phyloP scores from a whole-genome alignment of 2,329 filamentous ascomycete species.

The Exophiala aquamarina region DNA sequence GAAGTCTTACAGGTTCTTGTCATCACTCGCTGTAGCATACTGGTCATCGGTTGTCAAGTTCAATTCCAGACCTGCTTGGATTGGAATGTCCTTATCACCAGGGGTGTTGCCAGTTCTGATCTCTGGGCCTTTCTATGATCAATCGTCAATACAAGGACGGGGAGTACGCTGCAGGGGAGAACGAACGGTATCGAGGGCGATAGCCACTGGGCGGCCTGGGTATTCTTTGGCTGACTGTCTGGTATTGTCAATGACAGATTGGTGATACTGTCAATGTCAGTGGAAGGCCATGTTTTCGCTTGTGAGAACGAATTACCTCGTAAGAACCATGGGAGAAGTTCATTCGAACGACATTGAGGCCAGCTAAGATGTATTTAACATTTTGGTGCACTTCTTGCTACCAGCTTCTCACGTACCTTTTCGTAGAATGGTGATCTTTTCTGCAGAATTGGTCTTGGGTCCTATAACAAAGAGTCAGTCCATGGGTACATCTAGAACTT shows the following conservation, averaged over 20 bases:
- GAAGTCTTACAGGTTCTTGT: slow-evolving; percentile 80
- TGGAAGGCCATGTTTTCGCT: slow-evolving; percentile 11
- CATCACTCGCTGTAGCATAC: slow-evolving; percentile 80
- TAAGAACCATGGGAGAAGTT: slow-evolving; percentile 97
- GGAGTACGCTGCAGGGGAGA: neutral
- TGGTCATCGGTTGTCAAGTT: slow-evolving; percentile 97
- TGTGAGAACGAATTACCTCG: slow-evolving; percentile 50
- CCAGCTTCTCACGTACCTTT: slow-evolving; percentile 47
- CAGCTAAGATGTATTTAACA: slow-evolving; percentile 51
- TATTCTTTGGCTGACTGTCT: slow-evolving; percentile 78
- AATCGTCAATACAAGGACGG: slow-evolving; percentile 30
- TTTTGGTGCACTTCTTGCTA: neutral
- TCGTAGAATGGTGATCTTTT: slow-evolving; percentile 94
- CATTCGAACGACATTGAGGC: slow-evolving; percentile 99
- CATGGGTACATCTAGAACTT: neutral
- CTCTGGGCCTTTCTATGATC: slow-evolving; percentile 70
- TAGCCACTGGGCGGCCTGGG: slow-evolving; percentile 83
- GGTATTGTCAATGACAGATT: slow-evolving; percentile 96
- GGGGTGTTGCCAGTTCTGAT: slow-evolving; percentile 79
- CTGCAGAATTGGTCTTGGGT: slow-evolving; percentile 96
- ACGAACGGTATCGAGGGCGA: slow-evolving; percentile 80
- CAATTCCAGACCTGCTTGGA: slow-evolving; percentile 77
- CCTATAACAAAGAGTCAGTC: slow-evolving; percentile 44
- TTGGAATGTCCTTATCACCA: slow-evolving; percentile 73
- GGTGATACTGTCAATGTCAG: slow-evolving; percentile 68